Evolutionary conservation across 768 basidiomycete genomes (phyloP), one percentile per base, ranked within the genome.

Genomic region (Paxillus ammoniavirescens): DNA sequence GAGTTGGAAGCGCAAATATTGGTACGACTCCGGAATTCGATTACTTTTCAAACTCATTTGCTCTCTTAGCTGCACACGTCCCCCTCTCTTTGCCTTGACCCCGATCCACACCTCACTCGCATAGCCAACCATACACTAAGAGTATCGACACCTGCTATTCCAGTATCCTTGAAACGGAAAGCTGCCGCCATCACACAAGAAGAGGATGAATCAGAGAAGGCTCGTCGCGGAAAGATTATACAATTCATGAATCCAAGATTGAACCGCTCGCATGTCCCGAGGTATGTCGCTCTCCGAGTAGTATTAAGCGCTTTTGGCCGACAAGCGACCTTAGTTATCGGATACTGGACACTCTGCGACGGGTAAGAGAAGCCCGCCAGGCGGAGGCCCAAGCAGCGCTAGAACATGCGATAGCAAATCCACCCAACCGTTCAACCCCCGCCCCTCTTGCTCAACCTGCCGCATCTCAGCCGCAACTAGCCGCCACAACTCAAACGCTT

Each of bases 51-150:
- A 43, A 26, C 50, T 63, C 28, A 65, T 53, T 14, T 52, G 46
- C 23, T 48, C 44, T 45, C 47, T 42, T 56, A 93, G 91, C 74
- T 89, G 44, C 83, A 89, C 14, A 91, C 88, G 4, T 72, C 87
- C 0, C 80, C 86, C 5, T 86, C 91, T 5, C 74, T 93, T 42
- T 93, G 90, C 65, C 78, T 93, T 28, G 83, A 89, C 58, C 91
- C 91, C 3, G 82, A 93, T 61, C 83, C 87, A 2, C 86, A 87
- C 64, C 77, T 93, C 35, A 79, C 84, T 18, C 82, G 90, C 40
- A 80, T 91, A 18, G 89, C 81, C 9, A 93, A 93, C 65, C 82
- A 83, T 58, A 78, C 89, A 5, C 72, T 88, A 41, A 76, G 88
- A 50, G 84, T 86, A 0, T 86, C 91, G 1, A 83, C 84, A 0